These are phyloP conservation scores for Phytophthora pini DNA, from an alignment of 352 stramenopile genomes.

Conservation along the genomic window DNA sequence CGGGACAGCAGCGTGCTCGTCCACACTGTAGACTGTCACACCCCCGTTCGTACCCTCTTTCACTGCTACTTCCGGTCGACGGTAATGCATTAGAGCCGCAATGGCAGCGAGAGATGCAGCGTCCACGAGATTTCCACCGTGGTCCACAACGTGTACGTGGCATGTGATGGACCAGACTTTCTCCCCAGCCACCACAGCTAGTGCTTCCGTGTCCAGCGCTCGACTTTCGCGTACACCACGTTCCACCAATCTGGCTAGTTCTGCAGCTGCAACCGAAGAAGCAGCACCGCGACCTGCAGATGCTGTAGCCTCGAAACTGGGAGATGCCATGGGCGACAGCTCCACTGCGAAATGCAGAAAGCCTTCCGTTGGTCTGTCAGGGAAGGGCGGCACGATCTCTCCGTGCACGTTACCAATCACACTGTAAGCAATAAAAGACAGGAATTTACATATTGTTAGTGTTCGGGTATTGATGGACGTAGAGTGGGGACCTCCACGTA, in stretches of 20 bases:
- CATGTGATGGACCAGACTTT: conserved; percentile 95
- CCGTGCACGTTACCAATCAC: conserved; percentile 85
- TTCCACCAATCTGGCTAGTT: conserved; percentile 92
- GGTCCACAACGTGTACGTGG: conserved; percentile 92
- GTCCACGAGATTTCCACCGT: conserved; percentile 94
- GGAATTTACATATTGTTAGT: conserved; percentile 1
- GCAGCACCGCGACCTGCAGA: conserved; percentile 49
- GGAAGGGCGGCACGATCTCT: conserved; percentile 88
- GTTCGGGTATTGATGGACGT: neutral
- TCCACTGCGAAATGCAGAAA: conserved; percentile 90
- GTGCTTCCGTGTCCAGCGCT: conserved; percentile 94
- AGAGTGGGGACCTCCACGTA: conserved; percentile 24
- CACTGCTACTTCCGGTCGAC: conserved; percentile 89
- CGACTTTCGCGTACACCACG: conserved; percentile 91
- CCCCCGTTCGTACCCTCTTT: conserved; percentile 33
- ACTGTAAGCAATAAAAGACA: conserved; percentile 26
- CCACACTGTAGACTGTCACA: conserved; percentile 82
- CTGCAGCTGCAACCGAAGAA: conserved; percentile 50
- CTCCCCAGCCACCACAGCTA: conserved; percentile 92
- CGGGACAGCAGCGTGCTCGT: conserved; percentile 91
- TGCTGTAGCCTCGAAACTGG: conserved; percentile 70
- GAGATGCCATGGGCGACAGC: conserved; percentile 82
- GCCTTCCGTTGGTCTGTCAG: conserved; percentile 86
- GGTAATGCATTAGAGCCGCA: conserved; percentile 94
- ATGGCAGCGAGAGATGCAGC: conserved; percentile 93